Evolutionary conservation across 768 basidiomycete species (phyloP), one percentile per base, ranked within the genome.

Genomic region (Suillus cothurnatus): DNA sequence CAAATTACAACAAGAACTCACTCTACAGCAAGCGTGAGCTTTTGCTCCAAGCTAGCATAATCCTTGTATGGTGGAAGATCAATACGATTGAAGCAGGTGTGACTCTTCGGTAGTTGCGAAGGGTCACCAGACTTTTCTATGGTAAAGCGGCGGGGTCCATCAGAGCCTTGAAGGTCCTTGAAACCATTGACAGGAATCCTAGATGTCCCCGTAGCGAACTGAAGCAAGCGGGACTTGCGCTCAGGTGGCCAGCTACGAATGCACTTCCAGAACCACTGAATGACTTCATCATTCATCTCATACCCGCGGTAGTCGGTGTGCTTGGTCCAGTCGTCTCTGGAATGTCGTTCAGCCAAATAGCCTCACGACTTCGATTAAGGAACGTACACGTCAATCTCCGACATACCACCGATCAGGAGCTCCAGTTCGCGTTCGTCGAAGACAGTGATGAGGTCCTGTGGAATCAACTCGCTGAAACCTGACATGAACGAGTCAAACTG

Each of bases 201-300:
- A 31, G 94, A 96, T 14, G 96, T 98, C 26, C 96, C 96, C 26
- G 96, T 98, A 8, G 96, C 95, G 75, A 99, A 99, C 78, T 99
- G 97, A 62, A 99, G 81, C 61, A 98, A 79, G 38, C 97, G 93
- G 17, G 94, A 95, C 82, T 99, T 99, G 79, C 96, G 91, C 82
- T 99, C 97, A 1, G 97, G 90, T 14, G 97, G 97, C 97, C 97
- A 99, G 71, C 91, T 88, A 70, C 94, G 91, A 53, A 99, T 94
- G 72, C 94, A 95, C 81, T 98, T 95, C 97, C 97, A 99, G 90
- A 99, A 99, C 97, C 97, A 99, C 74, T 98, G 95, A 64, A 99
- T 96, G 57, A 96, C 93, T 73, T 97, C 94, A 74, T 97, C 95
- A 71, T 91, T 92, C 79, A 94, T 88, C 79, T 95, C 93, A 74